Evolutionary conservation across 768 basidiomycete genomes (phyloP), one percentile per base, ranked within the genome.

Genomic region (Candolleomyces aberdarensis): DNA sequence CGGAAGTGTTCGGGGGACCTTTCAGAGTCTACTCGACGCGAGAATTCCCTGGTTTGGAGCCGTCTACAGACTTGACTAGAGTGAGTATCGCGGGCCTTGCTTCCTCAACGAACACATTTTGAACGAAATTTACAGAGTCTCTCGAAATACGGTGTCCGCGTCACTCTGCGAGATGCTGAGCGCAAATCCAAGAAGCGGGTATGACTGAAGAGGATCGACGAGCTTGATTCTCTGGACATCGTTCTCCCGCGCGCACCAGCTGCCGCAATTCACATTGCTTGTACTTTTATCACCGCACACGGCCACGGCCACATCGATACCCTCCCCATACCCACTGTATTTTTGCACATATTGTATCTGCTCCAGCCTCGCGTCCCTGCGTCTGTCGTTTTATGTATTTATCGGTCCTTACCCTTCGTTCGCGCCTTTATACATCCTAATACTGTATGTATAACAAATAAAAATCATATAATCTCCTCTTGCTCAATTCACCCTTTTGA

Each of bases 1-100:
- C 87, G n/a, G 86, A 90, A 63, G 78, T 82, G 51, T 86, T 81
- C 61, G 87, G 89, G 4, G 86, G 85, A 0, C 69, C 81, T 9
- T 91, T 91, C 76, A 80, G 78, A 65, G 83, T 91, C 17, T 89
- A 87, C 67, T 86, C 87, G 19, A 89, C 89, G 0, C 85, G 88
- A 63, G 85, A 87, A 71, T 91, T 90, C 69, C 89, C 89, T 0
- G 88, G 89, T 1, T 68, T 91, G 43, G 79, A 76, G 39, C 80
- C 87, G 2, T 89, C 88, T 6, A 91, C 89, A 0, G 84, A 87
- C 31, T 72, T 91, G 58, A 89, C 87, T 26, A 87, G 84, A 80
- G 88, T 84, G 65, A 58, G 71, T 63, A 17, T 61, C 52, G 46
- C 40, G 5, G 5, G 3, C 29, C 41, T 44, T 22, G 9, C 2